Conservation (phyloP, 768 basidiomycete genomes). For the Boletus sp. region DNA sequence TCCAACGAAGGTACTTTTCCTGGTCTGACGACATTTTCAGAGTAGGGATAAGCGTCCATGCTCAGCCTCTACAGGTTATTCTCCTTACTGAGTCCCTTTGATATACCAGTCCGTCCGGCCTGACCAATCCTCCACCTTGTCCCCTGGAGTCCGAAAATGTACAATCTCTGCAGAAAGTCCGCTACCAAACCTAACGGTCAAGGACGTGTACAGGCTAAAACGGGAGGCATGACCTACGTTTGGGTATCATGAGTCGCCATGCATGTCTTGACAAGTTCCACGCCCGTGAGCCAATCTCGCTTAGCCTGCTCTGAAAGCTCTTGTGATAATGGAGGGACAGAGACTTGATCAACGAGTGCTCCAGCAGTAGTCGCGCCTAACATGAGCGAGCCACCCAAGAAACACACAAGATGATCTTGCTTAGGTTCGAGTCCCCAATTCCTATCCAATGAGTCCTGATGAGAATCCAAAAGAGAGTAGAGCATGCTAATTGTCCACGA, state of each 20-base stretch:
- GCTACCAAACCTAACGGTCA: slow-evolving; percentile 35
- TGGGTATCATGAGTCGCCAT: slow-evolving; percentile 81
- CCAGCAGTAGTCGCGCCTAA: slow-evolving; percentile 79
- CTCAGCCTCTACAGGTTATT: neutral
- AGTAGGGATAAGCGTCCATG: neutral
- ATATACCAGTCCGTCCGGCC: slow-evolving; percentile 79
- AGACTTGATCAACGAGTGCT: slow-evolving; percentile 50
- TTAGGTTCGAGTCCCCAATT: slow-evolving; percentile 78
- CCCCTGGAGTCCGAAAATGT: slow-evolving; percentile 70
- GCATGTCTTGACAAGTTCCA: slow-evolving; percentile 83
- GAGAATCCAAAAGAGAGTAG: slow-evolving; percentile 6
- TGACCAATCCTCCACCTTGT: slow-evolving; percentile 47
- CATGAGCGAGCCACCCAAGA: slow-evolving; percentile 89
- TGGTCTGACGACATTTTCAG: slow-evolving; percentile 16
- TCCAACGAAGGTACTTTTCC: slow-evolving; percentile 54
- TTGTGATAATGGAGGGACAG: slow-evolving; percentile 62
- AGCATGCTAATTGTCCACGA: slow-evolving; percentile 14
- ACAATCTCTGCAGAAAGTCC: slow-evolving; percentile 89
- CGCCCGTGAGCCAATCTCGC: slow-evolving; percentile 82
- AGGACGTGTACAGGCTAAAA: neutral
- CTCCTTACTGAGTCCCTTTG: slow-evolving; percentile 66
- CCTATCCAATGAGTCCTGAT: slow-evolving; percentile 35
- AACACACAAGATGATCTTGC: slow-evolving; percentile 96
- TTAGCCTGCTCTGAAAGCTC: slow-evolving; percentile 60
- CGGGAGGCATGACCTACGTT: slow-evolving; percentile 52